Base-by-base conservation (phyloP, 2,329 filamentous ascomycete genomes). In the Phoma sp. region DNA sequence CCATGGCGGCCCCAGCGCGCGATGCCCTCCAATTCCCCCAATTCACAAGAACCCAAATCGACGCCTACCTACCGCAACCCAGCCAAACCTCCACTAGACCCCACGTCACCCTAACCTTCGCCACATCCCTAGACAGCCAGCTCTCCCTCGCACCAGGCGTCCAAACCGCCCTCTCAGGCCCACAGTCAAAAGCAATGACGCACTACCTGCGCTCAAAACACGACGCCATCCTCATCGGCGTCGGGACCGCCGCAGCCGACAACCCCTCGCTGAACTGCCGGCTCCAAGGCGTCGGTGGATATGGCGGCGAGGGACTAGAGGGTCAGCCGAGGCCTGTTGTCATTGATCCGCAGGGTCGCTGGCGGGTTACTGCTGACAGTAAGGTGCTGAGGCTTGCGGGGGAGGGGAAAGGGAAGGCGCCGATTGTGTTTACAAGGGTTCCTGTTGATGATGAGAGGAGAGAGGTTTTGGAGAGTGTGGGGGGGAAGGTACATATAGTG, bases 141-240 rank as follows among this genome's bases (percentile, higher is more conserved):
- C 82, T 96, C 45, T 85, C 92, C 1, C 82, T 94, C 25, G 82
- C 88, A 0, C 91, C 92, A 0, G 92, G 92, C 13, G 81, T 86
- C n/a, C 90, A 89, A 62, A 98, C 94, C 2, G 81, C 84, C 0
- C 84, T 98, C 13, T 98, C 94, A 1, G 93, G 93, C 3, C 85
- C 89, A 0, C 82, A 88, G 60, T 91, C 91, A 33, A 96, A 96
- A 76, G 85, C 90, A 48, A 96, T 98, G 91, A 97, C 94, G 0
- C 94, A 98, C 76, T 91, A 90, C 72, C 84, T 98, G 25, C 90
- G 94, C 67, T 88, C 88, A 12, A 84, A 83, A 15, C 92, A 98
- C 76, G 86, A 90, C 60, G 92, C 91, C 35, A 96, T 97, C 63
- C 82, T 96, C 22, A 81, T 98, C 29, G 94, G 94, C 21, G 91